These are phyloP conservation scores for Phytophthora idaei DNA, from an alignment of 352 stramenopile species.

Conservation along the genomic window DNA sequence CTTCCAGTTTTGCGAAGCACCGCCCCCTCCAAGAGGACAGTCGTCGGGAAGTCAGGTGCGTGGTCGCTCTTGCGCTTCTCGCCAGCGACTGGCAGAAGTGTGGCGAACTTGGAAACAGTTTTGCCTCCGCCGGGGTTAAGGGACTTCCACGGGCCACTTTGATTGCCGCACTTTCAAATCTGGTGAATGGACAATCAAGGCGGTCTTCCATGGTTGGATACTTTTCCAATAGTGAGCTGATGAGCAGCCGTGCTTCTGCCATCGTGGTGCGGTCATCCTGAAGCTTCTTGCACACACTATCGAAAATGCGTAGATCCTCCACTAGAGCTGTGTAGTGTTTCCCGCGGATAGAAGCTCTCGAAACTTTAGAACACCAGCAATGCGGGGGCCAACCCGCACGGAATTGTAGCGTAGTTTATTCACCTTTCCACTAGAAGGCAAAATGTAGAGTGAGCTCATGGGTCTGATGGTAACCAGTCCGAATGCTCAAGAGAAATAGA, in stretches of 20 bases:
- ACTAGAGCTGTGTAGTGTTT: neutral
- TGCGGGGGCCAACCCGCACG: no score
- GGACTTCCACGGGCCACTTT: neutral
- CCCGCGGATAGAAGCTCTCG: no score
- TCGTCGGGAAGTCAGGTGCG: slow-evolving; percentile 9
- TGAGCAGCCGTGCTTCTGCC: slow-evolving; percentile 15
- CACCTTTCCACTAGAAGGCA: no score
- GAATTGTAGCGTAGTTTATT: no score
- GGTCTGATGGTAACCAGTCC: no score
- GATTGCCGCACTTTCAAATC: neutral
- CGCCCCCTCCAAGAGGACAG: neutral
- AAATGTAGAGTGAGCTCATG: no score
- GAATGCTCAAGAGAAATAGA: no score
- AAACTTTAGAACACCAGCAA: no score
- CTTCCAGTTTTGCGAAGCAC: neutral
- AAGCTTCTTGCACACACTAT: slow-evolving; percentile 26
- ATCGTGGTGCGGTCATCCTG: slow-evolving; percentile 10
- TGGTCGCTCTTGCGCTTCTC: slow-evolving; percentile 6
- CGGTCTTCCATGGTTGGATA: neutral
- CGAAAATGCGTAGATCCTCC: slow-evolving; percentile 16
- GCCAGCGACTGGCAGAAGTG: neutral
- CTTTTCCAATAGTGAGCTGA: slow-evolving; percentile 11
- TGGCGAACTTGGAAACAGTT: neutral
- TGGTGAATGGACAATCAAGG: neutral
- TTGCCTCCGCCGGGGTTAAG: slow-evolving; percentile 1